Conservation (phyloP, 1,139 yeast genomes). For the Blastobotrys malaysiensis region DNA sequence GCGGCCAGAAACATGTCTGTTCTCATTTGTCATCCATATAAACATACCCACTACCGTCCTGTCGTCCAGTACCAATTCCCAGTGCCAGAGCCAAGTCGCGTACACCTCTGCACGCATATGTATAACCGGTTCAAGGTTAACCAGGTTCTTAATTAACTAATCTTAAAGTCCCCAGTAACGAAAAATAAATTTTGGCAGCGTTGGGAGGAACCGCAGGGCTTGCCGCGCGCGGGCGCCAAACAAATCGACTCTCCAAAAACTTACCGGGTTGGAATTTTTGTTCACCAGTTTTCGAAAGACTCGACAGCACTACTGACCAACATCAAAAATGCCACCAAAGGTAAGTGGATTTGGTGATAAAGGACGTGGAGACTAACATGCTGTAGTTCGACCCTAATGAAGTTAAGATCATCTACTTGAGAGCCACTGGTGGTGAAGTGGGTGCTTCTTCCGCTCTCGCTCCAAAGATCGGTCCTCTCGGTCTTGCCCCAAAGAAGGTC, state of each 20-base stretch:
- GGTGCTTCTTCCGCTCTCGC: slow-evolving; percentile 99
- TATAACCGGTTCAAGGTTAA: background rate
- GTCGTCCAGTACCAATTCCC: too few relatives aligned
- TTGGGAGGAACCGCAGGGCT: background rate
- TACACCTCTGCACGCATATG: background rate
- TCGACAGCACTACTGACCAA: slow-evolving; percentile 2
- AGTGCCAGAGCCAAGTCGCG: too few relatives aligned
- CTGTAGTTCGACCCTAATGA: slow-evolving; percentile 89
- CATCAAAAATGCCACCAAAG: slow-evolving; percentile 21
- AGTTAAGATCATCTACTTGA: slow-evolving; percentile 97
- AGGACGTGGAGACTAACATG: slow-evolving; percentile 1
- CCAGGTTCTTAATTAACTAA: background rate
- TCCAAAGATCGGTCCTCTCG: slow-evolving; percentile 99
- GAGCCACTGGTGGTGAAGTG: slow-evolving; percentile 99
- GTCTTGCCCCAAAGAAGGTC: slow-evolving; percentile 99
- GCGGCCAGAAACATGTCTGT: too few relatives aligned
- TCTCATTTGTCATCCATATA: too few relatives aligned
- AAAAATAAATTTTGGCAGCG: background rate
- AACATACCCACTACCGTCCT: too few relatives aligned
- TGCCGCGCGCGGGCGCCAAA: background rate
- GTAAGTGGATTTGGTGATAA: slow-evolving; percentile 10
- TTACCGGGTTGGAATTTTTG: background rate
- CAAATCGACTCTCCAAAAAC: background rate
- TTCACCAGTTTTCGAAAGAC: slow-evolving; percentile 1
- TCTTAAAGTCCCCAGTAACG: background rate